phyloP scores from a whole-genome alignment of 2,329 filamentous ascomycete genomes.

The Lachnellula occidentalis region DNA sequence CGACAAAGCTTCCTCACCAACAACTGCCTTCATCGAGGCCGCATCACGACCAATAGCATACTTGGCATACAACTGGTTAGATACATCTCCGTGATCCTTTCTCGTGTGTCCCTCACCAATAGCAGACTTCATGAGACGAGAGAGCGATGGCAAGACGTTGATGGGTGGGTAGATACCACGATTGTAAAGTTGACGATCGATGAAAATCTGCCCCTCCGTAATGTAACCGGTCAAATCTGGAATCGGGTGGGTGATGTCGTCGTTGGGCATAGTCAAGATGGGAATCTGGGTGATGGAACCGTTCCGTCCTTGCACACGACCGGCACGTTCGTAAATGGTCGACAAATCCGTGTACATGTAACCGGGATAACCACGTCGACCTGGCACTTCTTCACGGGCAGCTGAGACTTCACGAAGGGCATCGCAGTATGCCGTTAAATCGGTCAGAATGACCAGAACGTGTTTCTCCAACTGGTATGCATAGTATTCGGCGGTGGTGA shows the following conservation, averaged over 20 bases:
- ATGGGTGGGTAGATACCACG: constrained; percentile 98
- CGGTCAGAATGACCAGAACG: constrained; percentile 96
- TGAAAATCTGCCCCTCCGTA: constrained; percentile 96
- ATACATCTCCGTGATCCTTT: constrained; percentile 95
- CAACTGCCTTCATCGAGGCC: constrained; percentile 98
- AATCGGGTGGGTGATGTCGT: constrained; percentile 98
- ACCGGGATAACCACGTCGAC: constrained; percentile 98
- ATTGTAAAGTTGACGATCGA: constrained; percentile 90
- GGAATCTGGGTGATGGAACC: constrained; percentile 99
- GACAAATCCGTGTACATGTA: constrained; percentile 99
- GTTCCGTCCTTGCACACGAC: constrained; percentile 93
- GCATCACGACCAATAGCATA: constrained; percentile 99
- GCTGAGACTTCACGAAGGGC: constrained; percentile 98
- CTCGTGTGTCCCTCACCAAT: constrained; percentile 97
- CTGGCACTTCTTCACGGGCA: constrained; percentile 95
- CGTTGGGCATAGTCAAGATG: constrained; percentile 99
- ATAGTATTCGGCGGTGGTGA: constrained; percentile 99
- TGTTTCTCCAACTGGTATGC: constrained; percentile 99
- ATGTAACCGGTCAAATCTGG: constrained; percentile 99
- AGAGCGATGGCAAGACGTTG: constrained; percentile 95
- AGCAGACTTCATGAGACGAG: constrained; percentile 99
- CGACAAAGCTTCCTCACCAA: constrained; percentile 94
- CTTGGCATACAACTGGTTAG: constrained; percentile 99
- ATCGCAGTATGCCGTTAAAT: constrained; percentile 97
- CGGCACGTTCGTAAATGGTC: constrained; percentile 98